Percentiles rank a stretch among this genome's conserved stretches.
Evolutionary conservation across 2,329 filamentous ascomycete genomes (phyloP).

Genomic region (Capronia coronata): DNA sequence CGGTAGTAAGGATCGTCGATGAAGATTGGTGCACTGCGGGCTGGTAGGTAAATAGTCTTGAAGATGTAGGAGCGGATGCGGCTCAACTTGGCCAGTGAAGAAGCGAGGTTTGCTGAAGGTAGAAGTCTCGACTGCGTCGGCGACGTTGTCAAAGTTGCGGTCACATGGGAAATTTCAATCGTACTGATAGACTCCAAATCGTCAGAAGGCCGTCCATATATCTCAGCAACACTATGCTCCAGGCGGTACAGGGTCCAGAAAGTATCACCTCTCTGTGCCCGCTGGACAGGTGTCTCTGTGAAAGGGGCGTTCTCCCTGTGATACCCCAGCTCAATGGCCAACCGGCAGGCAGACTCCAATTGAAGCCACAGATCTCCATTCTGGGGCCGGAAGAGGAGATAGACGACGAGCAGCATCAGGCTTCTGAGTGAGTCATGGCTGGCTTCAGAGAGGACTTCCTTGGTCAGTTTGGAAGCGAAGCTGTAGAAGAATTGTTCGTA

Average conservation of each 20-base stretch:
- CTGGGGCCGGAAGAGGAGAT: conserved; percentile 22
- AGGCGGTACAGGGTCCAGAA: conserved; percentile 34
- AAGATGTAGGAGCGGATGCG: conserved; percentile 33
- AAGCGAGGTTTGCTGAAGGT: background rate
- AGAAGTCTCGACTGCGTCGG: background rate
- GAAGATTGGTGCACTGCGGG: background rate
- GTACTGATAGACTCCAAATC: conserved; percentile 33
- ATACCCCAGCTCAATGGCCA: conserved; percentile 31
- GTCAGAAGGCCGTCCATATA: conserved; percentile 34
- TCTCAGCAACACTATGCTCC: conserved; percentile 33
- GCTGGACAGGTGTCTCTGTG: conserved; percentile 15
- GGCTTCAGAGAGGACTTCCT: conserved; percentile 26
- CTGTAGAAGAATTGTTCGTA: conserved; percentile 3
- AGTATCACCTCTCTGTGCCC: conserved; percentile 7
- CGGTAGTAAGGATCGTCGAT: conserved; percentile 4
- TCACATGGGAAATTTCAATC: conserved; percentile 28
- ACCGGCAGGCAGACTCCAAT: conserved; percentile 26
- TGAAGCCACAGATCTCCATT: conserved; percentile 25
- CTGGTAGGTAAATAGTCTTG: conserved; percentile 25
- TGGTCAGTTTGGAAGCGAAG: conserved; percentile 18
- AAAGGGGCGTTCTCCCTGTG: conserved; percentile 28
- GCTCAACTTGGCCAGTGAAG: conserved; percentile 22
- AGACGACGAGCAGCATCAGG: conserved; percentile 22
- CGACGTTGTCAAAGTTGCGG: background rate
- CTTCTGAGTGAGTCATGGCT: conserved; percentile 19